Evolutionary conservation across 1,284 basidiomycete genomes (phyloP).

Genomic region (Irpex sp.): DNA sequence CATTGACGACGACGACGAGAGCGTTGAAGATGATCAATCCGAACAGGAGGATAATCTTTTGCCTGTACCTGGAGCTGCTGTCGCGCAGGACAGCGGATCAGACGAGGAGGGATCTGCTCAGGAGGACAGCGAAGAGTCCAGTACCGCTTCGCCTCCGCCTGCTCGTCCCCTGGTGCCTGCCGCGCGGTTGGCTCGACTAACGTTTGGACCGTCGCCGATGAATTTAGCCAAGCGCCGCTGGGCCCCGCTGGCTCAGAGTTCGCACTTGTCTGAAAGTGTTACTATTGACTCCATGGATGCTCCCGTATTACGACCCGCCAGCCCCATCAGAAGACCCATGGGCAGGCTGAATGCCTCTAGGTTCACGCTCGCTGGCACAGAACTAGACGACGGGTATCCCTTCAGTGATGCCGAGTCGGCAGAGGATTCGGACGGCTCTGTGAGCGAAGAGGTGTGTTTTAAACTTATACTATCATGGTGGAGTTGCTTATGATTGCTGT

Average conservation of each 20-base stretch:
- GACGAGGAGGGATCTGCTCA: conserved; percentile 13
- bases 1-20: neutral
- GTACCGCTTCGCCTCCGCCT: conserved; percentile 36
- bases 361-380: neutral
- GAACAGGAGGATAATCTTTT: neutral
- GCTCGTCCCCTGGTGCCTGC: conserved; percentile 14
- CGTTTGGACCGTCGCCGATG: conserved; percentile 49
- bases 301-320: neutral
- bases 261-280: neutral
- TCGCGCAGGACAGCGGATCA: neutral
- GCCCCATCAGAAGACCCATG: neutral
- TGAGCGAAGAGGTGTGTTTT: conserved; percentile 7
- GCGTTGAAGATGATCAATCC: conserved; percentile 3
- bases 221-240: conserved; percentile 52
- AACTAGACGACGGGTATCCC: neutral
- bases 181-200: conserved; percentile 20
- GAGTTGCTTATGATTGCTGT: neutral
- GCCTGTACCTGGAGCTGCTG: neutral
- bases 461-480: neutral
- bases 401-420: neutral
- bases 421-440: conserved; percentile 12
- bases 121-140: conserved; percentile 24
- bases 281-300: neutral
- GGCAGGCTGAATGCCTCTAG: neutral
- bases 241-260: conserved; percentile 29